Percentiles rank a stretch among this genome's conserved stretches.
These are phyloP conservation scores for Cercospora sp. DNA, from an alignment of 2,329 filamentous ascomycete genomes.

Conservation along the genomic window DNA sequence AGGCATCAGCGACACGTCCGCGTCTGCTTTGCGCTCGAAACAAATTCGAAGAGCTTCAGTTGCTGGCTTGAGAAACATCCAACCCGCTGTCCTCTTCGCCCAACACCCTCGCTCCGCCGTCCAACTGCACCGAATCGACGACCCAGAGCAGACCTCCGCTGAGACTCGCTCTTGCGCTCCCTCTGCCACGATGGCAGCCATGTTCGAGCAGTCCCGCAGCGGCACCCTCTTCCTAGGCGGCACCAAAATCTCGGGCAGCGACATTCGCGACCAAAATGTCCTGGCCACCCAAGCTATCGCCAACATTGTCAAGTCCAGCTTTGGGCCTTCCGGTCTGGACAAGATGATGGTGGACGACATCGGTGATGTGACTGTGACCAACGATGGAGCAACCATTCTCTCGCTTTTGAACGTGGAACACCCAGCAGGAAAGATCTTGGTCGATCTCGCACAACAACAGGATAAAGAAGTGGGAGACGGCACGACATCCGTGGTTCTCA, in stretches of 20 bases:
- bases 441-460: conserved; percentile 96
- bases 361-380: conserved; percentile 97
- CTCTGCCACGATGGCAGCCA: conserved; percentile 70
- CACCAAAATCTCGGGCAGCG: conserved; percentile 93
- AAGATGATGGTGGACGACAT: conserved; percentile 99
- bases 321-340: conserved; percentile 92
- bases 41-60: conserved; percentile 7
- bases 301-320: conserved; percentile 98
- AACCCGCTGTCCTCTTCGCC: background rate
- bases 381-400: conserved; percentile 96
- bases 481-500: conserved; percentile 95
- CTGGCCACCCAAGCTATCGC: conserved; percentile 94
- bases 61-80: background rate
- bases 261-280: conserved; percentile 98
- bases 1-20: background rate
- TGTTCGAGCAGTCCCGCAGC: conserved; percentile 94
- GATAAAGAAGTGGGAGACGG: conserved; percentile 99
- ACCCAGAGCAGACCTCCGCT: background rate
- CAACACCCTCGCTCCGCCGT: background rate
- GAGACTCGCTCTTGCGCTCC: background rate
- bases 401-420: conserved; percentile 95
- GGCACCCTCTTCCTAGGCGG: conserved; percentile 96
- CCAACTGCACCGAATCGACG: background rate
- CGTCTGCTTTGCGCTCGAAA: conserved; percentile 1
- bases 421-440: conserved; percentile 95